A percentile compares a stretch with the other conserved stretches of the same genome.
Evolutionary conservation across 2,329 filamentous ascomycete species (phyloP).

Genomic region (Pseudocercospora ulei): DNA sequence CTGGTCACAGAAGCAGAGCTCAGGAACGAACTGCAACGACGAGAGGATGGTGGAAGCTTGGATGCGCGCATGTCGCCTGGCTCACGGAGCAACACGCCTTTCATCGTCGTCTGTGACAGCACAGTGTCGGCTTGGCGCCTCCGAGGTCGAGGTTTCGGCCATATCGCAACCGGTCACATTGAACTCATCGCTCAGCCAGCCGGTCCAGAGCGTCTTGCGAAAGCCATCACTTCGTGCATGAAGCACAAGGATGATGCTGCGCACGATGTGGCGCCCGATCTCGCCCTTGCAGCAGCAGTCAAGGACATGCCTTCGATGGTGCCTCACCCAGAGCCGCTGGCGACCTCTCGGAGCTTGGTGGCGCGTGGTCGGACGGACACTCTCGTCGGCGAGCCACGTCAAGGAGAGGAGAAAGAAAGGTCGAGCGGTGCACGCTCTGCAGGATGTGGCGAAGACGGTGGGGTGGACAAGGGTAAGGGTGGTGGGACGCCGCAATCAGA

Average conservation of each 20-base stretch:
- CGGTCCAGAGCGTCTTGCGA: conserved; percentile 22
- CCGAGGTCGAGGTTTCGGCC: conserved; percentile 18
- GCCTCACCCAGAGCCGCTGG: conserved; percentile 7
- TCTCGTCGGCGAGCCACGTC: conserved; percentile 4
- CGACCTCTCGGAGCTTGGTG: conserved; percentile 7
- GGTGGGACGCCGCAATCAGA: conserved; percentile 17
- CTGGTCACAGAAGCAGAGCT: conserved; percentile 25
- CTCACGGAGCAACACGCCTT: conserved; percentile 21
- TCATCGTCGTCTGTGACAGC: conserved; percentile 26
- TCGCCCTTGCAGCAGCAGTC: conserved; percentile 14
- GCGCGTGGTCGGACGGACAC: conserved; percentile 12
- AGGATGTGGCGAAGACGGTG: conserved; percentile 4
- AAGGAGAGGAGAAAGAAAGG: background rate
- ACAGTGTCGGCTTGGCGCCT: conserved; percentile 23
- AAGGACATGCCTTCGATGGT: conserved; percentile 14
- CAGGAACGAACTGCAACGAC: conserved; percentile 14
- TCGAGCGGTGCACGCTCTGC: conserved; percentile 5
- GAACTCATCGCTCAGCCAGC: conserved; percentile 27
- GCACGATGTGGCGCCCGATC: conserved; percentile 4
- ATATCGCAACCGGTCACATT: conserved; percentile 20
- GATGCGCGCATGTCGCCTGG: conserved; percentile 18
- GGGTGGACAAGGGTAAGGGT: conserved; percentile 10
- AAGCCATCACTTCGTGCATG: conserved; percentile 22
- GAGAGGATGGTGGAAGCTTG: conserved; percentile 13
- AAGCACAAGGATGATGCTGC: conserved; percentile 10